Evolutionary conservation across 2,329 filamentous ascomycete species (phyloP), one percentile per base, ranked within the genome.

Genomic region (Eurotiales sp.): DNA sequence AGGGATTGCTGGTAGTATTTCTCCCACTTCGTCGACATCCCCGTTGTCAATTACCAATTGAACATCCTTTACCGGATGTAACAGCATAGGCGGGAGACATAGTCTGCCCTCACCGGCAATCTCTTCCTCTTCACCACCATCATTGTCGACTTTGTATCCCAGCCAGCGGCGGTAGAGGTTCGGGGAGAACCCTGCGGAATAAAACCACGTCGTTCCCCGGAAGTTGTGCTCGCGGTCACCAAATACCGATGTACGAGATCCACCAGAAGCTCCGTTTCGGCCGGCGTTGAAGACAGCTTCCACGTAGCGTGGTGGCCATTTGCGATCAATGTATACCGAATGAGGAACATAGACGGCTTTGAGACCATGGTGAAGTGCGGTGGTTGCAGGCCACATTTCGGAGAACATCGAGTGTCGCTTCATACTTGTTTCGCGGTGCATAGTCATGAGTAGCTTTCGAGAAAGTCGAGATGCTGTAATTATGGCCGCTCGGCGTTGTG

Each of bases 321-420:
- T 80, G 51, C 91, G 85, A 69, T 96, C 91, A 14, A 92, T 82
- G 66, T 87, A 97, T 50, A 95, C 80, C 1, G 91, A 89, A 62
- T 97, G 92, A 1, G 92, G 92, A 2, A 85, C 90, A 58, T 87
- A 95, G 12, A 96, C 90, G 32, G 89, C 90, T 74, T 96, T 97
- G 72, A 88, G 85, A 10, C 92, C 92, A 66, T 96, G 91, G 54
- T 96, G 91, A 8, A 97, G 78, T 1, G 91, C 88, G 1, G 88
- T 84, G 0, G 88, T 93, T 1, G 86, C 86, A 0, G 91, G 89
- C 90, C 90, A 96, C 91, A 96, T 96, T 70, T 97, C 92, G 0
- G 90, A 88, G 67, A 95, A 95, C 75, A 93, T 95, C 57, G 88
- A 88, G 69, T 95, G 88, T 61, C 90, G 91, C 64, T 86, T 85